A percentile compares a stretch with the other conserved stretches of the same genome.
These are phyloP conservation scores for Penicillium sp. DNA, from an alignment of 2,329 filamentous ascomycete genomes.

Conservation along the genomic window DNA sequence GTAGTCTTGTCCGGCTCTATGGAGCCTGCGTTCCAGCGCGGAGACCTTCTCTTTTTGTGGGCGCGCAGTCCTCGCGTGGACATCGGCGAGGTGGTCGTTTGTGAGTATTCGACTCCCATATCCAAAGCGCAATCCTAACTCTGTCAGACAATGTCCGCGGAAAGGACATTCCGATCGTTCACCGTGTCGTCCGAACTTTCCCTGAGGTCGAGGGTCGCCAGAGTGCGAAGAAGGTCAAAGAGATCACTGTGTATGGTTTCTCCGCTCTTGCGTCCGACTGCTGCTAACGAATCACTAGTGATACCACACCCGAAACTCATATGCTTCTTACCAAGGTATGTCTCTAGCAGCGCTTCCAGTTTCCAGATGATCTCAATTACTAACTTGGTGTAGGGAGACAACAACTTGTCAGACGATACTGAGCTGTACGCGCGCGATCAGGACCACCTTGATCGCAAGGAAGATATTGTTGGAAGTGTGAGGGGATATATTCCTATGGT, in stretches of 20 bases:
- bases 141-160: constrained; percentile 31
- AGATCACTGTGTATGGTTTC: constrained; percentile 31
- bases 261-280: not conserved
- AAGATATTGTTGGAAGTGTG: constrained; percentile 92
- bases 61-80: constrained; percentile 63
- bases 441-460: constrained; percentile 75
- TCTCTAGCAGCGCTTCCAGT: not conserved
- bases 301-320: constrained; percentile 29
- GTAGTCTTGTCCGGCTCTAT: constrained; percentile 68
- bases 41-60: constrained; percentile 66
- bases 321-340: constrained; percentile 76
- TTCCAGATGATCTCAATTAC: too few species aligned
- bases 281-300: constrained; percentile 19
- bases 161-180: constrained; percentile 97
- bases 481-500: constrained; percentile 91
- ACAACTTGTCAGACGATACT: constrained; percentile 91
- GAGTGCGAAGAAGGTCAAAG: constrained; percentile 38
- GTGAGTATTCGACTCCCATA: constrained; percentile 45
- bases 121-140: not conserved
- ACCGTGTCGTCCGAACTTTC: constrained; percentile 77
- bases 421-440: constrained; percentile 75
- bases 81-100: constrained; percentile 73
- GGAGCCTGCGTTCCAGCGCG: constrained; percentile 68
- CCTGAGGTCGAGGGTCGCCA: constrained; percentile 42
- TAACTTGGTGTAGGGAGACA: constrained; percentile 65